Evolutionary conservation across 305 asterid genomes (phyloP), one percentile per base, ranked within the genome.

Genomic region (Andrographis paniculata): DNA sequence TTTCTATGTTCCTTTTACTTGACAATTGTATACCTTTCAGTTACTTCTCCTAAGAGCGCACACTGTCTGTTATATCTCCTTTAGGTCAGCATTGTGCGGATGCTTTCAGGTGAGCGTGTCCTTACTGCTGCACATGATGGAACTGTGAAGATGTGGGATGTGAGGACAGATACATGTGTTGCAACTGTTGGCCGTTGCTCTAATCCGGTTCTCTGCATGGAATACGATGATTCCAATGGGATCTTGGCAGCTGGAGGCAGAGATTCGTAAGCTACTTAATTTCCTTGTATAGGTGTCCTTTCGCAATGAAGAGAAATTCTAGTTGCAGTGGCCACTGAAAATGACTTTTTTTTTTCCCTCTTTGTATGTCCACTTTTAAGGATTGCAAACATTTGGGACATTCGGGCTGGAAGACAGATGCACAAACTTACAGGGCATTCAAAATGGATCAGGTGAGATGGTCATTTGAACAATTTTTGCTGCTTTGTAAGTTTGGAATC

Each of bases 101-200:
- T 76, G 80, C 87, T 89, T 49, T 85, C 96, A 23, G 98, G 98
- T 61, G 98, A 85, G 70, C 94, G 98, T 65, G 98, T 89, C 64
- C 84, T 89, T 64, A 69, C 98, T 31, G 98, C 98, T 53, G 82
- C 86, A 60, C 92, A 84, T 75, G 98, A 89, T 66, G 98, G 98
- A 48, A 82, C 94, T 61, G 82, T 89, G 67, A 89, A 82, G 79
- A 89, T 89, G 98, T 89, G 98, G 98, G 98, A 89, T 65, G 98
- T 89, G 38, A 79, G 98, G 53, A 89, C 93, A 19, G 98, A 89
- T 66, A 65, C 98, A 53, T 89, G 98, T 75, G 98, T 89, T 59
- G 98, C 96, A 53, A 89, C 95, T 3, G 94, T 89, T 62, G 98
- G 95, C 39, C 94, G 88, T 52, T 80, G 82, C 73, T 67, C 91